Conservation (phyloP, 2,329 filamentous ascomycete genomes). For the Ascochyta pisi region DNA sequence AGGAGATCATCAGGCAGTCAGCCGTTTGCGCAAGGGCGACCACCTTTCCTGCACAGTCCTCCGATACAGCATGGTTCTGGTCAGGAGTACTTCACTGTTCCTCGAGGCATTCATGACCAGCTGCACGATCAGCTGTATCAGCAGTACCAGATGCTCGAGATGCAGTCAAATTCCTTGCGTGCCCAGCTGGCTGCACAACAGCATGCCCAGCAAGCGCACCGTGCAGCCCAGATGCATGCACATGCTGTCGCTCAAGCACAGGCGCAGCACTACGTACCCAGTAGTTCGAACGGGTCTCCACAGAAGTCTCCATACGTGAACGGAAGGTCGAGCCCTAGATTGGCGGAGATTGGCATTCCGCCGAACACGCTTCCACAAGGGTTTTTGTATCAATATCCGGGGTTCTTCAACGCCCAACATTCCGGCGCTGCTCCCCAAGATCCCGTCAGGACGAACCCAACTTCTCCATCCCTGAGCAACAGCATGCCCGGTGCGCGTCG, state of each 20-base stretch:
- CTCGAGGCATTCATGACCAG: constrained; percentile 50
- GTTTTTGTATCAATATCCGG: constrained; percentile 56
- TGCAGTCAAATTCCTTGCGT: constrained; percentile 48
- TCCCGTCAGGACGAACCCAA: constrained; percentile 56
- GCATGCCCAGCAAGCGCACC: constrained; percentile 49
- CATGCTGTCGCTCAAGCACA: constrained; percentile 48
- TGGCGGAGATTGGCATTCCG: constrained; percentile 38
- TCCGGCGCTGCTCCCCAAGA: constrained; percentile 48
- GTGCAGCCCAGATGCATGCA: constrained; percentile 46
- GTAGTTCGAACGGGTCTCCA: constrained; percentile 50
- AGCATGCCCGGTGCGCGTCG: constrained; percentile 52
- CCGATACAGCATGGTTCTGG: constrained; percentile 46
- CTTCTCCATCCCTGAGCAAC: constrained; percentile 55
- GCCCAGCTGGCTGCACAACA: constrained; percentile 47
- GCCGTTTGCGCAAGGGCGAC: constrained; percentile 52
- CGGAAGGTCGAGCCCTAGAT: constrained; percentile 41
- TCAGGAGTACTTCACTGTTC: constrained; percentile 55
- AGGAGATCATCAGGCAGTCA: constrained; percentile 66
- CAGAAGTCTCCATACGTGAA: constrained; percentile 47
- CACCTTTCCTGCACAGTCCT: constrained; percentile 52
- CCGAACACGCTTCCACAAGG: constrained; percentile 47
- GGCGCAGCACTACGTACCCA: constrained; percentile 43
- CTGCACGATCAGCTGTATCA: constrained; percentile 58
- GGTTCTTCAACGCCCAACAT: constrained; percentile 50
- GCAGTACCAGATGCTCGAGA: constrained; percentile 56